Evolutionary conservation across 305 asterid species (phyloP), one percentile per base, ranked within the genome.

Genomic region (Fraxinus sp.): DNA sequence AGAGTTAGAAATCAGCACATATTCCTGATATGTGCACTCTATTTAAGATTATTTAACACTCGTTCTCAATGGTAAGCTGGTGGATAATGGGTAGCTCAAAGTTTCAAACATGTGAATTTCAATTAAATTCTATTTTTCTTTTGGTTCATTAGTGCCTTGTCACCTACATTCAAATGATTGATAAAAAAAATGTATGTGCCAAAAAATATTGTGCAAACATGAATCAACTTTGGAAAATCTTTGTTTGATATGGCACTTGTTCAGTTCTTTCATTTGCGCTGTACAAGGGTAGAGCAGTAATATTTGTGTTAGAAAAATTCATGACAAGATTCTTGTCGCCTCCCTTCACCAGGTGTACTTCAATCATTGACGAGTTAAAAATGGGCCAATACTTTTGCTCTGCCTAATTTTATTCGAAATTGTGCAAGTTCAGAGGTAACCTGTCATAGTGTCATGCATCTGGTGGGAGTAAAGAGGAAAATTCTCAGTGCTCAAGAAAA

Each of bases 71-170:
- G 64, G 46, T 59, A 33, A 49, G 62, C 74, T 36, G 70, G 24
- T 68, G 73, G 81, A 26, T 68, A 68, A 68, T 13, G 10, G 37
- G 81, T 35, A 24, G 84, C 14, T 77, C 16, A 71, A 46, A 64
- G 68, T 62, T 66, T 66, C n/a, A 66, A 66, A 66, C 14, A 26
- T 10, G 5, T 26, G 74, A 66, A 26, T 24, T 26, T 26, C 74
- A 66, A 26, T 66, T 22, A 26, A 64, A 24, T 24, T 64, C 73
- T 64, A 7, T 1, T 57, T 26, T 68, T 14, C 18, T 28, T 26
- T 68, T 68, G 18, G 18, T 26, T 28, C 37, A 10, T 26, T 13
- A 11, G 74, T 10, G 39, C 28, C 36, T 28, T 28, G 39, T 68
- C 39, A 68, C 20, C 39, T 68, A 26, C 37, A 13, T 13, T 22